Evolutionary conservation across 805 yeast genomes (phyloP), one percentile per base, ranked within the genome.

Genomic region (Kodamaea hsintzibuensis): DNA sequence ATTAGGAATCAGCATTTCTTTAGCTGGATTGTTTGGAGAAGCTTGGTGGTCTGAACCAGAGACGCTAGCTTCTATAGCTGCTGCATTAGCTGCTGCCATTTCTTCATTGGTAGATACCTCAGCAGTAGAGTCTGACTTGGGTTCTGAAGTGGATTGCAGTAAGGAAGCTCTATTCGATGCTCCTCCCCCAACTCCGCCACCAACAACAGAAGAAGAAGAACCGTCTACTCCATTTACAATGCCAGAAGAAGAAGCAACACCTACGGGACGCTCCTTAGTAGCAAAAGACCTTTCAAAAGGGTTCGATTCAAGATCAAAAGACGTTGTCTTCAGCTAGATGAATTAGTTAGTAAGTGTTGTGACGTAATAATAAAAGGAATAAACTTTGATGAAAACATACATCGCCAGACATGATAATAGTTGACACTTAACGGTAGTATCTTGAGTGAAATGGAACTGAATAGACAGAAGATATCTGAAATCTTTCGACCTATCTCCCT

Each of bases 251-350:
- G 9, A 13, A 16, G 19, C 19, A 16, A 8, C 42, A 13, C 40
- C 51, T 16, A 12, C 25, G 13, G 51, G 51, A 49, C 78, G 27
- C 44, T 51, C 80, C 56, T 83, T 84, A 2, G 84, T 72, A n/a
- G 95, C 97, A 73, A 93, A 93, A 49, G 96, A 89, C 69, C 88
- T 89, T 70, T 93, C 99, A 67, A 93, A 93, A 3, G 98, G 98
- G 64, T 93, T 93, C 8, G 95, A 97, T 69, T 95, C 99, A 55
- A 91, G 75, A 56, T 87, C 93, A 62, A 90, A 82, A 42, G 89
- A 70, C 14, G 61, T 50, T 18, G 77, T 67, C 62, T 70, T 65
- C 70, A 64, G 69, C 72, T 71, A 57, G 6, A 9, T 12, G 51
- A 40, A n/a, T 27, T 39, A 19, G 68, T 67, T 67, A 62, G 66